A percentile compares a stretch with the other conserved stretches of the same genome.
These are phyloP conservation scores for Calycina marina DNA, from an alignment of 2,329 filamentous ascomycete species.

Conservation along the genomic window DNA sequence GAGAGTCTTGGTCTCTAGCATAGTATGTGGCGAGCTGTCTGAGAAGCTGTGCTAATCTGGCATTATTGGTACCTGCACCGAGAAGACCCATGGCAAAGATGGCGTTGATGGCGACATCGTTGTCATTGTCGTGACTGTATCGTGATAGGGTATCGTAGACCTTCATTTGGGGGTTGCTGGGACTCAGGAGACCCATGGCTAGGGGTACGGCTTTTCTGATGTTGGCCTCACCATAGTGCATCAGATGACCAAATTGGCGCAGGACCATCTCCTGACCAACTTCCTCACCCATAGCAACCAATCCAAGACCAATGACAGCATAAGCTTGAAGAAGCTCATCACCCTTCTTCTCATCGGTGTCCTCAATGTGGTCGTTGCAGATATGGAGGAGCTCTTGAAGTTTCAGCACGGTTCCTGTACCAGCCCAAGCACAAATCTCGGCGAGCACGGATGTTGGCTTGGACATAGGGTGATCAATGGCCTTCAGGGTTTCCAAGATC, in stretches of 20 bases:
- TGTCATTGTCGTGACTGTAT: slow-evolving; percentile 98
- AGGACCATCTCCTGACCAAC: slow-evolving; percentile 98
- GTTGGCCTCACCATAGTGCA: slow-evolving; percentile 98
- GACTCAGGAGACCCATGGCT: slow-evolving; percentile 91
- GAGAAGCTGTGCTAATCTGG: slow-evolving; percentile 83
- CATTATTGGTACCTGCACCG: slow-evolving; percentile 95
- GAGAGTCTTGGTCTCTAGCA: slow-evolving; percentile 84
- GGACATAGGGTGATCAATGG: slow-evolving; percentile 90
- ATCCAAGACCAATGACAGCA: slow-evolving; percentile 80
- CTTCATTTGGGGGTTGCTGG: slow-evolving; percentile 99
- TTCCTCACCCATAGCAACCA: slow-evolving; percentile 97
- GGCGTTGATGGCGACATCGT: slow-evolving; percentile 93
- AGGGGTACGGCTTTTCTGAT: slow-evolving; percentile 92
- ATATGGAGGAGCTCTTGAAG: slow-evolving; percentile 94
- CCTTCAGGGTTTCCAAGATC: slow-evolving; percentile 90
- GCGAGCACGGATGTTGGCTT: slow-evolving; percentile 90
- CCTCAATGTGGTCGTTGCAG: slow-evolving; percentile 94
- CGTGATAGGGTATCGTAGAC: slow-evolving; percentile 95
- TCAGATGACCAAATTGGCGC: slow-evolving; percentile 90
- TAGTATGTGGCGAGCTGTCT: slow-evolving; percentile 96
- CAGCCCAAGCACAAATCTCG: slow-evolving; percentile 95
- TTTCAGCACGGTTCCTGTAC: slow-evolving; percentile 92
- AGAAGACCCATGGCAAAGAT: slow-evolving; percentile 98
- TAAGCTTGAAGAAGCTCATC: slow-evolving; percentile 94
- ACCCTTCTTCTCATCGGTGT: slow-evolving; percentile 85